Evolutionary conservation across 495 filamentous ascomycete species (phyloP), one percentile per base, ranked within the genome.

Genomic region (Penicillium roqueforti): DNA sequence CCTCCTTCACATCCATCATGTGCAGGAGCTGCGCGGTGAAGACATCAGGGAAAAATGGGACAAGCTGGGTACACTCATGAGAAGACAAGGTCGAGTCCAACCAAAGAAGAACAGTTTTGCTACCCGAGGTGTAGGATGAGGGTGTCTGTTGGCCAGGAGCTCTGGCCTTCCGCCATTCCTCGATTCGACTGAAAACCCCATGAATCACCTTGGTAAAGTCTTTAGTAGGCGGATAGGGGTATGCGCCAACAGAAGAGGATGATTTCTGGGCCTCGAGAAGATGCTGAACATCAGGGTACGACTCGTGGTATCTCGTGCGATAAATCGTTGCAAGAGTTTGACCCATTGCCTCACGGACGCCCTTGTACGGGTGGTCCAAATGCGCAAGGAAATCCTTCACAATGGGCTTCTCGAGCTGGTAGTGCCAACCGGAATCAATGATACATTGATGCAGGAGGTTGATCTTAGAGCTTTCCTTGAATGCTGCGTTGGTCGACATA

Each of bases 1-100:
- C 93, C 71, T 99, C 93, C 69, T 96, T 97, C 58, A 99, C 88
- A 67, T 99, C 93, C 93, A 99, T 99, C 93, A 99, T 99, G 73
- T 97, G 91, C 41, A 99, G 74, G 43, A 97, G 82, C 68, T 96
- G 86, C 37, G 89, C 88, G 56, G 95, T 91, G 59, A 97, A 91
- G 7, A 88, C 77, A 46, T 89, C 80, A 1, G 90, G 88, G 76
- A 97, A 96, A 82, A 96, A 97, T 3, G 87, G 81, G 8, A 93
- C 83, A 10, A 97, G 82, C 59, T 92, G 87, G 1, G 85, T 95
- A 72, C 93, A 99, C 66, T 99, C 95, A 55, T 91, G 86, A 0
- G 88, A 92, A 1, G 89, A 88, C 3, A 99, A 77, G 22, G 89
- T 95, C 31, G 84, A 87, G 69, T 99, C 92, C 22, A 99, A 81